A percentile compares a stretch with the other conserved stretches of the same genome.
Conservation (phyloP, 2,329 filamentous ascomycete species). For the Penicillium sp. region DNA sequence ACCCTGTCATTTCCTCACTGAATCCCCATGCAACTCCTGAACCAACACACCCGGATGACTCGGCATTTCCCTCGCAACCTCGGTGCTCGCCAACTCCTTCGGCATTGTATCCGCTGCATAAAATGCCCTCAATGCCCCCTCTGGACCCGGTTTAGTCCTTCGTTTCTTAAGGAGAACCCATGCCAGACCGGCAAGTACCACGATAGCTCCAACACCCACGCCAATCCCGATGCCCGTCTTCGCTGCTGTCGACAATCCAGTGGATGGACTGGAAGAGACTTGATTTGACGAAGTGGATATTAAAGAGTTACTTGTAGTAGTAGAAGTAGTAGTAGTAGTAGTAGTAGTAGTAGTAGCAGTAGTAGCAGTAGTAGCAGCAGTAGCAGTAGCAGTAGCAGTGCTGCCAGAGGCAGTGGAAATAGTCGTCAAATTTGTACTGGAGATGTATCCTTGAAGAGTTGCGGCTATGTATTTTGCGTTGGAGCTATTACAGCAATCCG, state of each 20-base stretch:
- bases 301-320: not conserved
- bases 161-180: not conserved
- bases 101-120: not conserved
- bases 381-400: too few relatives aligned
- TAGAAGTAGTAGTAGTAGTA: not conserved
- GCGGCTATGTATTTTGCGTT: not conserved
- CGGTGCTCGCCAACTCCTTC: not conserved
- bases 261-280: not conserved
- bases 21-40: slow-evolving; percentile 3
- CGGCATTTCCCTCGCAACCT: not conserved
- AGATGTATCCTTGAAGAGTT: slow-evolving; percentile 2
- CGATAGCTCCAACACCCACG: not conserved
- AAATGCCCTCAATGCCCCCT: not conserved
- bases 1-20: not conserved
- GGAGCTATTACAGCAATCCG: slow-evolving; percentile 6
- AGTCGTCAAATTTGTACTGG: not conserved
- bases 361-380: too few relatives aligned
- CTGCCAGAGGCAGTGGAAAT: not conserved
- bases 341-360: too few relatives aligned
- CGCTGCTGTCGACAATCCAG: not conserved
- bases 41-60: not conserved
- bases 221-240: slow-evolving; percentile 6
- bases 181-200: not conserved
- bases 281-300: not conserved
- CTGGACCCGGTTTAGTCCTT: not conserved